These are phyloP conservation scores for Tuber calosporum DNA, from an alignment of 495 filamentous ascomycete species.

Conservation along the genomic window DNA sequence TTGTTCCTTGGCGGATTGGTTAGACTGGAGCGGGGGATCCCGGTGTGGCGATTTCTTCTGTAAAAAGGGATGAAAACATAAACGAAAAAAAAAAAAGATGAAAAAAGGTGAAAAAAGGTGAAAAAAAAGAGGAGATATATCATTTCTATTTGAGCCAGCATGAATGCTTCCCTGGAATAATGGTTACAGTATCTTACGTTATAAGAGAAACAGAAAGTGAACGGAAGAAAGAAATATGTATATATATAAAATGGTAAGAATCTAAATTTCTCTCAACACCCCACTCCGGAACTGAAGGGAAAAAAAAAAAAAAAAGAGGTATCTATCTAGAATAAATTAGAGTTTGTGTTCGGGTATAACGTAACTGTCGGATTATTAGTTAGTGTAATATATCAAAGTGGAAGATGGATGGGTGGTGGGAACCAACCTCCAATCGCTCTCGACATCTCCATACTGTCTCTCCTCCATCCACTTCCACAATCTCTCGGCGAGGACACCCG, in stretches of 20 bases:
- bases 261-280: constrained; percentile 1
- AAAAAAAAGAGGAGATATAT: background rate
- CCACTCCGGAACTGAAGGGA: background rate
- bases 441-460: constrained; percentile 88
- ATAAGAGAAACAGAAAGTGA: background rate
- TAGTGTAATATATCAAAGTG: background rate
- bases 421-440: constrained; percentile 66
- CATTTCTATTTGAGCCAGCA: background rate
- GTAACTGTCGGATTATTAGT: background rate
- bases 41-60: background rate
- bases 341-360: constrained; percentile 7
- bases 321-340: background rate
- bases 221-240: background rate
- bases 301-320: background rate
- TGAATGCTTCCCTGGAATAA: background rate
- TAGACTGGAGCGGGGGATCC: background rate
- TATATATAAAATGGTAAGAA: background rate
- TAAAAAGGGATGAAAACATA: background rate
- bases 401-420: background rate
- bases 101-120: background rate
- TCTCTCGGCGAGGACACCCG: constrained; percentile 69
- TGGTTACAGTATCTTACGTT: background rate
- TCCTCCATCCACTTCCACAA: constrained; percentile 96
- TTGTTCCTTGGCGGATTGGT: background rate
- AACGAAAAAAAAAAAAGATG: background rate